Evolutionary conservation across 768 basidiomycete species (phyloP).

Genomic region (Coprinopsis sp.): DNA sequence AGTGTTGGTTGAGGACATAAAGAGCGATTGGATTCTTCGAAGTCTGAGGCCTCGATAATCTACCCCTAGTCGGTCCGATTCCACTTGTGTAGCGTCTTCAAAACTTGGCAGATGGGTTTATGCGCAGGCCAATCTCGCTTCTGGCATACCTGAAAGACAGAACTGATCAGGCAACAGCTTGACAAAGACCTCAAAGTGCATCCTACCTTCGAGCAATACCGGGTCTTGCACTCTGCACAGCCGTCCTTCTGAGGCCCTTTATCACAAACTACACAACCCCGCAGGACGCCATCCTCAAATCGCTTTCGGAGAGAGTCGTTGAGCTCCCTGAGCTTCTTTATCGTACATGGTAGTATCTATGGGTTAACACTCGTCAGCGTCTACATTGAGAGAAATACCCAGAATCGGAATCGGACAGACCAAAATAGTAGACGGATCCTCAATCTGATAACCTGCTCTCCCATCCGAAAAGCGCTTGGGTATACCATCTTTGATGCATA

Average conservation of each 20-base stretch:
- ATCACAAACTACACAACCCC: conserved; percentile 16
- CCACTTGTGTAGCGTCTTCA: conserved; percentile 15
- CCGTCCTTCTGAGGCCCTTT: conserved; percentile 6
- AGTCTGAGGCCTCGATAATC: no score
- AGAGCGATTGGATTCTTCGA: no score
- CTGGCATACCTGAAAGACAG: conserved; percentile 21
- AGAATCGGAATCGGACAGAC: conserved; percentile 8
- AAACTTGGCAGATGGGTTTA: conserved; percentile 12
- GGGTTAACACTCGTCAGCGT: no score
- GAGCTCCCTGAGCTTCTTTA: neutral
- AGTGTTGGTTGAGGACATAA: no score
- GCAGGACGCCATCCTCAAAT: conserved; percentile 12
- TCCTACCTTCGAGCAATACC: conserved; percentile 16
- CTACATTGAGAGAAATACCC: no score
- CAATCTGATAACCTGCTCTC: conserved; percentile 18
- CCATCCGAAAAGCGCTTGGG: conserved; percentile 18
- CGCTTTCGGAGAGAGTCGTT: conserved; percentile 10
- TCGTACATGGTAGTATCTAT: conserved; percentile 11
- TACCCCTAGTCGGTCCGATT: conserved; percentile 21
- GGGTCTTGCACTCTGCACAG: conserved; percentile 13
- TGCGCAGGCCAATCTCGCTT: conserved; percentile 16
- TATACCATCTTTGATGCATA: conserved; percentile 17
- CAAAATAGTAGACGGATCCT: conserved; percentile 12
- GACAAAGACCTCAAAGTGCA: no score
- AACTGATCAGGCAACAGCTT: no score